Percentiles rank a stretch among this genome's conserved stretches.
Conservation (phyloP, 257 asterid species). For the Echites panduratus region DNA sequence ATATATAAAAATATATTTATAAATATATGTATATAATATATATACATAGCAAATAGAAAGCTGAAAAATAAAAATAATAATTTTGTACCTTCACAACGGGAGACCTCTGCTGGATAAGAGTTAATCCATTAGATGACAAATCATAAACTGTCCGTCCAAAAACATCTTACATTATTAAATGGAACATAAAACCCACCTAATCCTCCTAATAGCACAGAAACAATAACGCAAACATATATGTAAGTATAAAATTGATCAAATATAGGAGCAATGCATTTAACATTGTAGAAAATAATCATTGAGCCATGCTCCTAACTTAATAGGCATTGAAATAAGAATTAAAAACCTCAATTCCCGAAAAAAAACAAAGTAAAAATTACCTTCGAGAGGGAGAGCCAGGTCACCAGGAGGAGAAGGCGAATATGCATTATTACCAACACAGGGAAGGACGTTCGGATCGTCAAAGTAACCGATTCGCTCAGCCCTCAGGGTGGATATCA, state of each 20-base stretch:
- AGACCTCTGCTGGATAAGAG: constrained; percentile 89
- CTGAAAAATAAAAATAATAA: not conserved
- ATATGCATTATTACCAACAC: constrained; percentile 94
- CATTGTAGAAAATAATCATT: not conserved
- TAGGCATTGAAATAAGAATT: not conserved
- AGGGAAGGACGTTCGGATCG: constrained; percentile 84
- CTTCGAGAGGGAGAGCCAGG: constrained; percentile 80
- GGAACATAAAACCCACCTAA: not conserved
- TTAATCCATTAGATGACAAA: constrained; percentile 46
- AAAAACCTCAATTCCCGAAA: not conserved
- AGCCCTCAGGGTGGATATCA: constrained; percentile 63
- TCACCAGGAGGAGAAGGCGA: constrained; percentile 69
- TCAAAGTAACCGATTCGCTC: constrained; percentile 65
- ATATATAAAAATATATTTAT: no score
- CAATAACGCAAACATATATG: not conserved
- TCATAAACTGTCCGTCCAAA: constrained; percentile 53
- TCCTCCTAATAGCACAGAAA: not conserved
- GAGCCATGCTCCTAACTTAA: not conserved
- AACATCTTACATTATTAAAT: not conserved
- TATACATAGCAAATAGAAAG: not conserved
- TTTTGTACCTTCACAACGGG: constrained; percentile 72
- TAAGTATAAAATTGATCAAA: not conserved
- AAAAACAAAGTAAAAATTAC: constrained; percentile 19
- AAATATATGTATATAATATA: no score
- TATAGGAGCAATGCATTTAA: not conserved